A percentile compares a stretch with the other conserved stretches of the same genome.
Evolutionary conservation across 352 stramenopile species (phyloP).

Genomic region (Phytophthora aleatoria): DNA sequence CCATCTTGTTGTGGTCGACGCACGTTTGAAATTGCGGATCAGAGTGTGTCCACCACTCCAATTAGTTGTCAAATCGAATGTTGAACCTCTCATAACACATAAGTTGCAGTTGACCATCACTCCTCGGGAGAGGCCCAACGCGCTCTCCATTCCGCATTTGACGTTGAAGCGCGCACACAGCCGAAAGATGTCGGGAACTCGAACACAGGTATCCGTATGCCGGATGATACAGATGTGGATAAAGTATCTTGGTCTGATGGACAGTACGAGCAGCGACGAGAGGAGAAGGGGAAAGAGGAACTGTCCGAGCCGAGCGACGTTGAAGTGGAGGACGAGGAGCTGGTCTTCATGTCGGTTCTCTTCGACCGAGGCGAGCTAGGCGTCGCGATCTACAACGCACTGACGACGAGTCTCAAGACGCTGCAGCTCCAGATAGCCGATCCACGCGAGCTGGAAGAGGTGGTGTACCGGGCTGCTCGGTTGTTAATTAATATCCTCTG

Average conservation of each 20-base stretch:
- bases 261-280: conserved; percentile 11
- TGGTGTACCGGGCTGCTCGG: conserved; percentile 21
- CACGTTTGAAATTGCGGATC: conserved; percentile 34
- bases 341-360: conserved; percentile 75
- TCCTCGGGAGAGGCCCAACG: conserved; percentile 11
- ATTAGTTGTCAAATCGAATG: conserved; percentile 28
- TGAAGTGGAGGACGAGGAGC: conserved; percentile 46
- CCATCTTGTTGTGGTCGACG: conserved; percentile 19
- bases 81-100: conserved; percentile 28
- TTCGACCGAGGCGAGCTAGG: conserved; percentile 71
- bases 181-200: conserved; percentile 13
- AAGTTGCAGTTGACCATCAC: conserved; percentile 31
- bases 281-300: conserved; percentile 10
- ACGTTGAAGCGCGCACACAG: conserved; percentile 18
- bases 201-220: conserved; percentile 16
- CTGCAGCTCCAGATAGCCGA: conserved; percentile 54
- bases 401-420: conserved; percentile 68
- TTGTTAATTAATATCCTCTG: neutral
- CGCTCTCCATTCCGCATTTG: conserved; percentile 8
- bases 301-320: conserved; percentile 33
- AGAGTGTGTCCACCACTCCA: conserved; percentile 29
- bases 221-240: neutral
- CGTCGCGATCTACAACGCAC: conserved; percentile 76
- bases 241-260: conserved; percentile 3
- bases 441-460: conserved; percentile 50